A percentile compares a stretch with the other conserved stretches of the same genome.
phyloP scores from a whole-genome alignment of 148 eudicot genomes.

The Beta vulgaris region DNA sequence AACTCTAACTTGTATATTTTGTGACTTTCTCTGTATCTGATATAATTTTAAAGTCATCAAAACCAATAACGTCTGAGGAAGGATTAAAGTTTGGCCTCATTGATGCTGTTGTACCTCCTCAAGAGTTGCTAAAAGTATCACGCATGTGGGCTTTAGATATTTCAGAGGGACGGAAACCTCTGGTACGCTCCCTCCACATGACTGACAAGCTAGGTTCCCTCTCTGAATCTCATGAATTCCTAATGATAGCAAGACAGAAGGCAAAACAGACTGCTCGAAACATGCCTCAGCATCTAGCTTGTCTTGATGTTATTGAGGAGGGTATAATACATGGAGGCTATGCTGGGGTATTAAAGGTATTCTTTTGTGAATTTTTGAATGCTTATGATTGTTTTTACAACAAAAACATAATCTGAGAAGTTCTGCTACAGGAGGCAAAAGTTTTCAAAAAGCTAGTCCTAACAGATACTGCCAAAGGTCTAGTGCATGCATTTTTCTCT shows the following conservation, averaged over 20 bases:
- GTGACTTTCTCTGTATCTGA: not conserved
- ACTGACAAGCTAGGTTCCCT: conserved; percentile 75
- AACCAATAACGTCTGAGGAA: conserved; percentile 78
- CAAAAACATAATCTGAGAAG: conserved; percentile 6
- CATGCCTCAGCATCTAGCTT: conserved; percentile 87
- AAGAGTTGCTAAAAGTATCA: conserved; percentile 65
- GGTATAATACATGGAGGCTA: conserved; percentile 88
- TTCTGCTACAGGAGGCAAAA: conserved; percentile 54
- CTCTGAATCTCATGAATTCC: conserved; percentile 54
- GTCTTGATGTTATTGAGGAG: conserved; percentile 84
- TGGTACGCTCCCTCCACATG: conserved; percentile 78
- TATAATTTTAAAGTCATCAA: conserved; percentile 53
- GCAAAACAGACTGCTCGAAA: conserved; percentile 68
- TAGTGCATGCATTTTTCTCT: conserved; percentile 79
- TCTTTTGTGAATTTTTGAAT: not conserved
- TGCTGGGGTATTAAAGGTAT: conserved; percentile 74
- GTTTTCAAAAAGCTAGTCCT: conserved; percentile 59
- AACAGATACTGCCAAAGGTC: conserved; percentile 69
- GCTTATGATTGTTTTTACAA: not conserved
- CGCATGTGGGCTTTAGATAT: conserved; percentile 85
- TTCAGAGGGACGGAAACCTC: conserved; percentile 67
- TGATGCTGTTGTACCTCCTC: conserved; percentile 72
- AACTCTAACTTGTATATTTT: not conserved
- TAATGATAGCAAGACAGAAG: conserved; percentile 65
- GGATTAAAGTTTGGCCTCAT: conserved; percentile 78